Evolutionary conservation across 2,329 filamentous ascomycete genomes (phyloP), one percentile per base, ranked within the genome.

Genomic region (Fusarium anthophilum): DNA sequence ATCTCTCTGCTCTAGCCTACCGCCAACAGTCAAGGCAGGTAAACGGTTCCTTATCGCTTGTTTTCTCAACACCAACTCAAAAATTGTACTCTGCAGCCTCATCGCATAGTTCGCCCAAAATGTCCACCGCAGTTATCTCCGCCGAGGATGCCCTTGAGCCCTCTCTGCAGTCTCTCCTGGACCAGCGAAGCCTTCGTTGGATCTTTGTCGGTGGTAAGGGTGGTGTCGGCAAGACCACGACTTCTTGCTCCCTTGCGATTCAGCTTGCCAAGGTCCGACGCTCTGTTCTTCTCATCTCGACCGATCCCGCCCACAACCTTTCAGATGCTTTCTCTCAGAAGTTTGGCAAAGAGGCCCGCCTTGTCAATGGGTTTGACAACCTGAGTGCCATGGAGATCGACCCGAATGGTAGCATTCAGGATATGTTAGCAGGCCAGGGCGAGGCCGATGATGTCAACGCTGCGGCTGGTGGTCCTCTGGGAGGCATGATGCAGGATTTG

Each of bases 361-460:
- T 98, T 44, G 89, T 99, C 75, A 92, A 98, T 78, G 96, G 96
- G 77, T 98, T 97, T 81, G 91, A 92, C 39, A 98, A 98, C 83
- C 87, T 99, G 76, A 97, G 94, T 81, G 96, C 96, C 72, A 99
- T 99, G 96, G 96, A 99, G 85, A 98, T 99, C 79, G 96, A 99
- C 81, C 96, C 96, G 60, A 98, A 98, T 81, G 96, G 96, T 54
- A 98, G 94, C 81, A 98, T 99, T 83, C 96, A 98, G 85, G 96
- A 99, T 82, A 86, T 99, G 64, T 86, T 99, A 73, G 93, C 93
- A 15, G 92, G 92, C 5, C 88, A 91, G 80, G 91, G 90, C 48
- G 94, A 94, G 24, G 94, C 94, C 56, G 90, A 88, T 32, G 83
- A 85, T 24, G 79, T 84, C 76, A 93, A 95, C 75, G 91, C 91